Evolutionary conservation across 139 green algal species (phyloP).

Genomic region (Picochlorum sp.): DNA sequence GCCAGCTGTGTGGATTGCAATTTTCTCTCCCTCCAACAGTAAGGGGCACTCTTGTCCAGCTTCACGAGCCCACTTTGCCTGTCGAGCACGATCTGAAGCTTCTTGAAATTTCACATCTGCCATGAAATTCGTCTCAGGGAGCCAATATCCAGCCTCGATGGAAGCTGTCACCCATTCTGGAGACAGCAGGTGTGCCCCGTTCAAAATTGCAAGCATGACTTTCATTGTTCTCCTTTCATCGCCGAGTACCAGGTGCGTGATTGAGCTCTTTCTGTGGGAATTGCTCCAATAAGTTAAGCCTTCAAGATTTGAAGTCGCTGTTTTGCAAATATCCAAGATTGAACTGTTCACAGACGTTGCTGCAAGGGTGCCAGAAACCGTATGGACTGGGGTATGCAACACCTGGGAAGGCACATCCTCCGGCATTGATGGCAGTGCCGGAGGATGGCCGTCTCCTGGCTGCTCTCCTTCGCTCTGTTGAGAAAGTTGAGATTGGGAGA

Average conservation of each 20-base stretch:
- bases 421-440: no score
- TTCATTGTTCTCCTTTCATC: conserved; percentile 45
- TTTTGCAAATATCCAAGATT: conserved; percentile 7
- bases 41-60: not conserved
- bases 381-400: no score
- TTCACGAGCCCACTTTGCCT: not conserved
- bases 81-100: conserved; percentile 10
- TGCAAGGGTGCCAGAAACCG: conserved; percentile 9
- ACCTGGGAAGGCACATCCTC: no score
- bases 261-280: conserved; percentile 21
- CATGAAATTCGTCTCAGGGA: conserved; percentile 28
- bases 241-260: conserved; percentile 51
- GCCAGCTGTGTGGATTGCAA: not conserved
- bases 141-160: conserved; percentile 40
- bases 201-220: conserved; percentile 46
- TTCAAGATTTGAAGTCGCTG: conserved; percentile 3
- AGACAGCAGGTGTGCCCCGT: conserved; percentile 39
- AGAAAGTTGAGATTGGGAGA: not conserved
- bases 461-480: not conserved
- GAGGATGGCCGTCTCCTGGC: no score
- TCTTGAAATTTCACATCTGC: conserved; percentile 18
- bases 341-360: conserved; percentile 3
- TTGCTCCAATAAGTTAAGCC: conserved; percentile 22
- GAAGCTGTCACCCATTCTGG: conserved; percentile 46
- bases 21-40: not conserved